phyloP scores from a whole-genome alignment of 306 rosid species.

The Mimosa pudica region DNA sequence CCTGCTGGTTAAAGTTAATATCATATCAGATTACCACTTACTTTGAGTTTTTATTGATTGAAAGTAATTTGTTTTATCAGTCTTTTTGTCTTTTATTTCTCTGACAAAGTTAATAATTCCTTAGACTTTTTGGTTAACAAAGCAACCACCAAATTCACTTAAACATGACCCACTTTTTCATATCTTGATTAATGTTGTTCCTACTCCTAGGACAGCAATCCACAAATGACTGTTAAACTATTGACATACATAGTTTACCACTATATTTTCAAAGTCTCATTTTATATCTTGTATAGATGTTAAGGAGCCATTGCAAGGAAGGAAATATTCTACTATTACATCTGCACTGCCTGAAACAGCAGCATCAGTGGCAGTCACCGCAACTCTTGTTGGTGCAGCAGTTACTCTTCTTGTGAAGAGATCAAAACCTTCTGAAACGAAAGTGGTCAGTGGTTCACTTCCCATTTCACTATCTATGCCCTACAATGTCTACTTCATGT shows the following conservation, averaged over 20 bases:
- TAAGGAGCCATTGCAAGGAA: slow-evolving; percentile 59
- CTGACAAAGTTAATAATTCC: slow-evolving; percentile 5
- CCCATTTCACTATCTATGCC: background rate
- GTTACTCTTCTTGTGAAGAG: slow-evolving; percentile 71
- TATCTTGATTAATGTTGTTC: background rate
- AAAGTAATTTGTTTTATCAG: background rate
- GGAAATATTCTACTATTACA: slow-evolving; percentile 46
- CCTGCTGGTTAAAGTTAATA: no score
- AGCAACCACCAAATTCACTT: no score
- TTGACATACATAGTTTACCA: slow-evolving; percentile 12
- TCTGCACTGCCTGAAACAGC: slow-evolving; percentile 83
- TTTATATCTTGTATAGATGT: slow-evolving; percentile 38
- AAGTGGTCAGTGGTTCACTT: slow-evolving; percentile 49
- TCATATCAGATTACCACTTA: no score
- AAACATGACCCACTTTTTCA: background rate
- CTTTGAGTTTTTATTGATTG: background rate
- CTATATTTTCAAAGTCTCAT: slow-evolving; percentile 24
- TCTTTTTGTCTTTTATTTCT: slow-evolving; percentile 4
- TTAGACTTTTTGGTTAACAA: background rate
- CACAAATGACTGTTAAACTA: slow-evolving; percentile 7
- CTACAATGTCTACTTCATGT: background rate
- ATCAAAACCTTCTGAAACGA: slow-evolving; percentile 55
- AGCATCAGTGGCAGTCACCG: slow-evolving; percentile 80
- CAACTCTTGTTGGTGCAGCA: slow-evolving; percentile 82
- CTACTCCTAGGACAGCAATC: background rate